Evolutionary conservation across 352 stramenopile genomes (phyloP), one percentile per base, ranked within the genome.

Genomic region (Globisporangium emineosum): DNA sequence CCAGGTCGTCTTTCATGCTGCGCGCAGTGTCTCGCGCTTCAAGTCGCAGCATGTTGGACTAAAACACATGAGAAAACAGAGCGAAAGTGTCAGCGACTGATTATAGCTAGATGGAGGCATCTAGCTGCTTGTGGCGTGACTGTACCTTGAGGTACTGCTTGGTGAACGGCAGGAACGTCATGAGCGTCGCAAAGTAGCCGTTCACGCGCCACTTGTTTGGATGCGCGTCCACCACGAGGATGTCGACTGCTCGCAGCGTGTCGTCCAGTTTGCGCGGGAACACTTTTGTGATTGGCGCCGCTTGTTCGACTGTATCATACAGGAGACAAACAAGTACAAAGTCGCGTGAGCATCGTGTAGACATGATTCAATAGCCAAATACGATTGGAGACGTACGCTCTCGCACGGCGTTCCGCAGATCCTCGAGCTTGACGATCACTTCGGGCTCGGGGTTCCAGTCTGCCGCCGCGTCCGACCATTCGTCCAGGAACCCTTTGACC

Each of bases 171-270:
- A 96, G 65, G 63, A 96, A 96, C 47, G 79, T 88, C 87, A 94
- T 94, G 32, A 96, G 71, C 59, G 85, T 93, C 17, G 85, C 83
- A 68, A 96, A 94, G 60, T 96, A 96, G 21, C 87, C 87, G 65
- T 91, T 96, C 62, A 96, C 87, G 19, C 87, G 81, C 87, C 87
- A 96, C 65, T 91, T 90, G 68, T 96, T 93, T 30, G 87, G 87
- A 65, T 96, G 87, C 8, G 87, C 72, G 52, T 91, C 81, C 35
- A 96, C 87, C 32, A 94, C 87, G 17, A 92, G 66, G 19, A 79
- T 81, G 60, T 96, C 87, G 29, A 96, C 87, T 0, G 75, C 82
- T 9, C 87, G 78, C n/a, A 96, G 70, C 17, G 78, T 70, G 57
- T 94, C 87, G 69, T 96, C 87, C 19, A 96, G 62, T 19, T 78